Evolutionary conservation across 78 protist species (phyloP).

Genomic region (Planoprotostelium fungivorum): DNA sequence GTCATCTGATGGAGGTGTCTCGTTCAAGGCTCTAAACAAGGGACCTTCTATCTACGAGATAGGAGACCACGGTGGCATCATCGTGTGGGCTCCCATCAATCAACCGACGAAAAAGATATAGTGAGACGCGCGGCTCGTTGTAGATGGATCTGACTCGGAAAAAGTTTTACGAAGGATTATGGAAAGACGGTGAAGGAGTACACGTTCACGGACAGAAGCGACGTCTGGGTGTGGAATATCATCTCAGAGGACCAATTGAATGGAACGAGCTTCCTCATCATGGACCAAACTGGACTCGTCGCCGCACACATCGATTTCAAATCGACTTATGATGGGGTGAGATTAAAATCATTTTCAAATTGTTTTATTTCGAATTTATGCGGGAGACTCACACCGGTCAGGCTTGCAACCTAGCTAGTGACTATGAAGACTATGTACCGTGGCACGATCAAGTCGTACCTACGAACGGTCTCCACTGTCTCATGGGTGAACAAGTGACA

Average conservation of each 20-base stretch:
- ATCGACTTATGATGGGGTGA: not conserved
- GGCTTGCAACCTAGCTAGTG: not conserved
- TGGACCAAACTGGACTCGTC: not conserved
- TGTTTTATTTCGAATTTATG: too few relatives aligned
- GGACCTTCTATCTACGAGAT: slow-evolving; percentile 3
- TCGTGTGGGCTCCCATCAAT: not conserved
- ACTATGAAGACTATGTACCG: not conserved
- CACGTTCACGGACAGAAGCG: not conserved
- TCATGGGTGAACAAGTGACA: not conserved
- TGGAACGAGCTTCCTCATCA: not conserved
- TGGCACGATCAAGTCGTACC: not conserved
- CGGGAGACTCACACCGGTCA: too few relatives aligned
- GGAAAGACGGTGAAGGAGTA: too few relatives aligned
- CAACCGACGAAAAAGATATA: not conserved
- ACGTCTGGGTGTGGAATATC: not conserved
- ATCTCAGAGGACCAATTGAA: not conserved
- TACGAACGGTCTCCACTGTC: not conserved
- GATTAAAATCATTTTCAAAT: too few relatives aligned
- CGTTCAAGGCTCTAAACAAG: not conserved
- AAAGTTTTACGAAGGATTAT: too few relatives aligned
- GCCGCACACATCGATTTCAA: not conserved
- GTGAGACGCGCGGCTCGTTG: not conserved
- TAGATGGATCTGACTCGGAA: too few relatives aligned
- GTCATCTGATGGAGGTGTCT: slow-evolving; percentile 1
- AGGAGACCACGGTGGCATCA: not conserved